Base-by-base conservation (phyloP, 257 asterid genomes). In the Nyctanthes arbortristis region DNA sequence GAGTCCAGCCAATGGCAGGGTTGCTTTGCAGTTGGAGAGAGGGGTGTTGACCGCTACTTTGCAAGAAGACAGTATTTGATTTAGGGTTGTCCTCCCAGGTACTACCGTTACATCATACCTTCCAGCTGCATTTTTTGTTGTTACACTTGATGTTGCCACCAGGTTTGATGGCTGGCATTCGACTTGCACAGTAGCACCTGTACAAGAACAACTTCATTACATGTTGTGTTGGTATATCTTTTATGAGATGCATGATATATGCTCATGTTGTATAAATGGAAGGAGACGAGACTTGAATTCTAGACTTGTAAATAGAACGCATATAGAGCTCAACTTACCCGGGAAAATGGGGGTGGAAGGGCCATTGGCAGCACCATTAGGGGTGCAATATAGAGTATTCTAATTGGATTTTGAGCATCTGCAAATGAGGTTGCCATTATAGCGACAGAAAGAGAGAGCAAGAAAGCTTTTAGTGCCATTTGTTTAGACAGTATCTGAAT, bases 311-410 rank as follows among this genome's bases (percentile, higher is more conserved):
- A 35, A 35, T n/a, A n/a, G n/a, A n/a, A n/a, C n/a, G n/a, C n/a
- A 35, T 12, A 39, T 12, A 4, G 13, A 24, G 5, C n/a, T 8
- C 55, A n/a, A 45, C 11, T 45, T 45, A 1, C 25, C 66, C 1
- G 77, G 34, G 16, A 83, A 85, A 67, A 74, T 54, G 7, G 89
- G 77, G 56, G 84, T 71, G 11, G 76, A 43, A 1, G 66, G 34
- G 57, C 74, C 80, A 59, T 52, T 74, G 82, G 28, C 14, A 29
- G 71, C 71, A 4, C 83, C 89, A 61, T 78, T 64, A 1, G 66
- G 24, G 18, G 84, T 62, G 80, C 89, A 87, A 57, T 65, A 85
- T 61, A 85, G 66, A 61, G 67, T 1, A 31, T 12, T n/a, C 78
- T 75, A 27, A 73, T 29, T 58, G 75, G 61, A 49, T 65, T 76